Base-by-base conservation (phyloP, 1,284 basidiomycete species). In the Ustilago loliicola region DNA sequence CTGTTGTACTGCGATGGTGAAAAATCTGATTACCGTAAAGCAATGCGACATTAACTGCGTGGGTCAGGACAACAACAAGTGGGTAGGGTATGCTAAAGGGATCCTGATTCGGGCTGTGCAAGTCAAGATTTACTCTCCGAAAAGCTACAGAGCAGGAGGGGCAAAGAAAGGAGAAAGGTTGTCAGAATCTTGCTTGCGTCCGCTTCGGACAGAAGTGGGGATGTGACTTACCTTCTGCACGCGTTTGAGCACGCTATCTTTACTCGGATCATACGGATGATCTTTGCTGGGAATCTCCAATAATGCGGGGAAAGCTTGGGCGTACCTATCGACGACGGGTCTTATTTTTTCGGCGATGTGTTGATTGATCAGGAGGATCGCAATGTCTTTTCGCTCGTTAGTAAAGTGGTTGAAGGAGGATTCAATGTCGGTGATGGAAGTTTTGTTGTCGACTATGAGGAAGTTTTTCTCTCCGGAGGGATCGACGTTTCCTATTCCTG, bases 241-340 rank as follows among this genome's bases (percentile, higher is more conserved):
- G 54, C 97, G 92, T 87, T 98, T 99, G 82, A 99, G 89, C 38
- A 99, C 91, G 1, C 94, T 97, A 87, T 99, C 97, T 88, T 98
- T 99, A 11, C 92, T 91, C 7, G 97, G 97, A 88, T 99, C 88
- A 68, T 88, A 88, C 0, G 88, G 88, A 62, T 88, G 87, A 38
- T 88, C 95, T 87, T 96, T 96, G 61, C 93, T 94, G 21, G 97
- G 97, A 77, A 99, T 99, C 88, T 99, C 97, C 25, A 99, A 91
- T 38, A 99, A 87, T 0, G 97, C 95, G 25, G 97, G 97, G 89
- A 99, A 99, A 0, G 96, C 92, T 86, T 96, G 93, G 74, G 94
- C 92, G 86, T 99, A 99, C 80, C 92, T 92, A 88, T 99, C 97
- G 19, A 99, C 94, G 1, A 93, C 91, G 0, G 95, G 94, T 57